Percentiles rank a stretch among this genome's conserved stretches.
These are phyloP conservation scores for Alloteropsis angusta DNA, from an alignment of 202 grass and related monocot genomes.

Conservation along the genomic window DNA sequence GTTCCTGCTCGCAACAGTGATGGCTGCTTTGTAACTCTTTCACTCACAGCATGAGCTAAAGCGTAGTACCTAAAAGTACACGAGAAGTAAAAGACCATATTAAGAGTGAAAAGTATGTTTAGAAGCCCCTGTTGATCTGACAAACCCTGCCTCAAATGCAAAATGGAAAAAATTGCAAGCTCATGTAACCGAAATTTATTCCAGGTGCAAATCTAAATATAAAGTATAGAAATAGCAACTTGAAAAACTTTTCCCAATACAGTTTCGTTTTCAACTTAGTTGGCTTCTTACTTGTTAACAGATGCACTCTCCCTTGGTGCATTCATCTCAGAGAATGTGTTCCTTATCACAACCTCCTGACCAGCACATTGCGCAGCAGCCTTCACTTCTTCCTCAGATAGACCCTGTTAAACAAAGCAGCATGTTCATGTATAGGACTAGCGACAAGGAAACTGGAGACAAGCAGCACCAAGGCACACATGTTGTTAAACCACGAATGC, in stretches of 20 bases:
- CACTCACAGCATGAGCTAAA: constrained; percentile 90
- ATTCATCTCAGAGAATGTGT: constrained; percentile 98
- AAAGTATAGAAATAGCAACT: neutral
- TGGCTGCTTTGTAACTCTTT: constrained; percentile 79
- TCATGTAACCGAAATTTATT: neutral
- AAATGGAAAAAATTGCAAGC: neutral
- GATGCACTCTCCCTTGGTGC: constrained; percentile 68
- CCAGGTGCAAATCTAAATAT: neutral
- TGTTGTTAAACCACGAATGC: neutral
- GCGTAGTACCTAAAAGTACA: constrained; percentile 70
- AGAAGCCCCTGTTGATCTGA: neutral
- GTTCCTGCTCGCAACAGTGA: constrained; percentile 84
- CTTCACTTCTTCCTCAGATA: constrained; percentile 96
- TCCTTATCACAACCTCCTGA: constrained; percentile 98
- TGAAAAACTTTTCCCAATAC: neutral
- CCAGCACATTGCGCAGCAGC: constrained; percentile 78
- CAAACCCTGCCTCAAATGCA: neutral
- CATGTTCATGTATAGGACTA: constrained; percentile 8
- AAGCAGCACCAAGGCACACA: neutral
- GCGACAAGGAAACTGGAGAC: neutral
- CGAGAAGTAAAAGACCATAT: neutral
- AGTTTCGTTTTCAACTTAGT: constrained; percentile 1
- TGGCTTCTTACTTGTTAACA: constrained; percentile 79
- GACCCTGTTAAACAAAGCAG: constrained; percentile 54
- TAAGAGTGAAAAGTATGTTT: constrained; percentile 1